Base-by-base conservation (phyloP, 192 early-diverging fungal genomes). In the Physocladia obscura region DNA sequence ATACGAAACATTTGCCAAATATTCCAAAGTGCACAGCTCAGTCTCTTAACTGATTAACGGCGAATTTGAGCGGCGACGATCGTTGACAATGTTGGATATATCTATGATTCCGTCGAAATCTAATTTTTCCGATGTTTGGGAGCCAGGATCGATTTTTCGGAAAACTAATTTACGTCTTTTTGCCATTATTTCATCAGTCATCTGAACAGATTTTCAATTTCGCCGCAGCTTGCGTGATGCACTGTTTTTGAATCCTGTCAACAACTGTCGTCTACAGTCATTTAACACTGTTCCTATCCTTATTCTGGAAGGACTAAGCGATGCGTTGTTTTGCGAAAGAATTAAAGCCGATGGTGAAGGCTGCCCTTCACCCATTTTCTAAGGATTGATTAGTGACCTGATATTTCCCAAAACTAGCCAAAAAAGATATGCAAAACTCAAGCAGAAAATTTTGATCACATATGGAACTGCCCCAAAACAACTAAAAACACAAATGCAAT, bases 141-240 rank as follows among this genome's bases (percentile, higher is more conserved):
- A 15, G 30, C 17, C 11, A 68, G 38, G 21, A 68, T 54, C 6
- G 65, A 37, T 57, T 68, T 68, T 44, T 68, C 65, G 37, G 51
- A 68, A 4, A 37, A 57, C 65, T 11, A 68, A 37, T 19, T 57
- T 54, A 11, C 65, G 50, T 38, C 56, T 68, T 52, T 68, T 68
- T 22, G 15, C 65, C 13, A 68, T 34, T 19, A 68, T 68, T 32
- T 52, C 65, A 39, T 68, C 65, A 57, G 56, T 57, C 52, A 68
- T 54, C 37, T 38, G 50, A 6, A 26, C n/a, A 21, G 19, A 63
- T 5, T 32, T 64, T 52, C 60, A 48, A 17, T 27, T 24, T n/a
- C 3, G 11, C 15, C 11, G 5, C 4, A 32, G 31, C 27, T 30
- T 31, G 13, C 27, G 21, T 26, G 31, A 36, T 40, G 29, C 59